Evolutionary conservation across 1,284 basidiomycete genomes (phyloP).

Genomic region (Leccinum laetum): DNA sequence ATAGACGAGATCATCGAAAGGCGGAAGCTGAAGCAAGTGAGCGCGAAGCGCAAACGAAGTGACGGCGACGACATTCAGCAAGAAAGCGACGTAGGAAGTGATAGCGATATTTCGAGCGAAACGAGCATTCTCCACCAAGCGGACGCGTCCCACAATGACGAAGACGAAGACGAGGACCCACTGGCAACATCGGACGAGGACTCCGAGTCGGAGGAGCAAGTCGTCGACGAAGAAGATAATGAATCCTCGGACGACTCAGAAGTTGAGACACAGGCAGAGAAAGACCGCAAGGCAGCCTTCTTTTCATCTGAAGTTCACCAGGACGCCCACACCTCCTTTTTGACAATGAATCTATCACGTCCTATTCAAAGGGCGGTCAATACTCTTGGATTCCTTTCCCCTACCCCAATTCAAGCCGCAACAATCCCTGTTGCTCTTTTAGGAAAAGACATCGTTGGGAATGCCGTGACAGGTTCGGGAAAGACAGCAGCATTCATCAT

Average conservation of each 20-base stretch:
- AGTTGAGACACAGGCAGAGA: conserved; percentile 40
- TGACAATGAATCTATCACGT: conserved; percentile 87
- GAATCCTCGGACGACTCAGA: conserved; percentile 39
- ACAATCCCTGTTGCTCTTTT: conserved; percentile 92
- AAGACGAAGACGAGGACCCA: conserved; percentile 39
- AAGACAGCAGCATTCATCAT: conserved; percentile 98
- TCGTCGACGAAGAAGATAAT: conserved; percentile 32
- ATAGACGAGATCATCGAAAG: conserved; percentile 92
- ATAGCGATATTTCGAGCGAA: conserved; percentile 34
- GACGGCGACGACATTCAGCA: conserved; percentile 38
- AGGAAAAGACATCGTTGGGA: conserved; percentile 95
- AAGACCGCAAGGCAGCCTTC: conserved; percentile 78
- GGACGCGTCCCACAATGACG: conserved; percentile 28
- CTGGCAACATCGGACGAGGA: conserved; percentile 44
- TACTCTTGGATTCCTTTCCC: conserved; percentile 77
- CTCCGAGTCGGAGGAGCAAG: conserved; percentile 15
- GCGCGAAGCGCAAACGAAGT: conserved; percentile 60
- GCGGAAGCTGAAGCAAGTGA: conserved; percentile 46
- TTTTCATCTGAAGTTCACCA: conserved; percentile 66
- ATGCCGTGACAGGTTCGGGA: conserved; percentile 94
- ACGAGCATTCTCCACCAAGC: conserved; percentile 37
- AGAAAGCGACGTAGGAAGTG: conserved; percentile 37
- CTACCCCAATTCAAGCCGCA: conserved; percentile 95
- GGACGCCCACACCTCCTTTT: conserved; percentile 66
- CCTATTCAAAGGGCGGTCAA: conserved; percentile 88